Conservation (phyloP, 495 filamentous ascomycete genomes). For the Penicillium maclennaniae region DNA sequence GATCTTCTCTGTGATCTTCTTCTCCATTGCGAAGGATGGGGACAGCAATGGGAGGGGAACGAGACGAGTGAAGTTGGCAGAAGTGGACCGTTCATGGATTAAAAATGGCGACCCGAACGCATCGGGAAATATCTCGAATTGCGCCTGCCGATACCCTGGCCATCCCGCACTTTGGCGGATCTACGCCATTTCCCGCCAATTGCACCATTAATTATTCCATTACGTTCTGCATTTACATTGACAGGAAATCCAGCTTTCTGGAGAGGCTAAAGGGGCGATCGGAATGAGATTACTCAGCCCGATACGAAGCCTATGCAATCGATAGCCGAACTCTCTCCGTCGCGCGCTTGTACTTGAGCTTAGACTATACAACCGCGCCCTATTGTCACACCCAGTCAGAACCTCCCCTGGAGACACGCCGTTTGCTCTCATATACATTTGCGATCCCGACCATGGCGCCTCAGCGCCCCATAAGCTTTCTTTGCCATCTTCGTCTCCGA, state of each 20-base stretch:
- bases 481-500: slow-evolving; percentile 16
- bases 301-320: slow-evolving; percentile 8
- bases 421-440: slow-evolving; percentile 1
- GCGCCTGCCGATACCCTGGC: slow-evolving; percentile 16
- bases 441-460: slow-evolving; percentile 6
- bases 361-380: neutral
- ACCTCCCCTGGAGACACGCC: slow-evolving; percentile 3
- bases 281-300: slow-evolving; percentile 23
- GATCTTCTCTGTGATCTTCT: slow-evolving; percentile 96
- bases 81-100: slow-evolving; percentile 28
- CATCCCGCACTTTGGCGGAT: slow-evolving; percentile 7
- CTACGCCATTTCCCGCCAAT: neutral
- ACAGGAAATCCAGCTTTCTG: neutral
- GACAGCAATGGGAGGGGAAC: slow-evolving; percentile 15
- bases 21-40: slow-evolving; percentile 40
- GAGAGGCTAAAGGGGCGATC: slow-evolving; percentile 6
- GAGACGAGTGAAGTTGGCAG: slow-evolving; percentile 17
- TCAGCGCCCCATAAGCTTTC: slow-evolving; percentile 11
- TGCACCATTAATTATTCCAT: neutral
- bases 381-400: slow-evolving; percentile 13
- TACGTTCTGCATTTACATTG: neutral
- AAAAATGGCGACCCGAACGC: slow-evolving; percentile 5
- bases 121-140: slow-evolving; percentile 20
- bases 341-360: neutral
- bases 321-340: neutral